These are phyloP conservation scores for Blastobotrys illinoisensis DNA, from an alignment of 1,139 yeast species.

Conservation along the genomic window DNA sequence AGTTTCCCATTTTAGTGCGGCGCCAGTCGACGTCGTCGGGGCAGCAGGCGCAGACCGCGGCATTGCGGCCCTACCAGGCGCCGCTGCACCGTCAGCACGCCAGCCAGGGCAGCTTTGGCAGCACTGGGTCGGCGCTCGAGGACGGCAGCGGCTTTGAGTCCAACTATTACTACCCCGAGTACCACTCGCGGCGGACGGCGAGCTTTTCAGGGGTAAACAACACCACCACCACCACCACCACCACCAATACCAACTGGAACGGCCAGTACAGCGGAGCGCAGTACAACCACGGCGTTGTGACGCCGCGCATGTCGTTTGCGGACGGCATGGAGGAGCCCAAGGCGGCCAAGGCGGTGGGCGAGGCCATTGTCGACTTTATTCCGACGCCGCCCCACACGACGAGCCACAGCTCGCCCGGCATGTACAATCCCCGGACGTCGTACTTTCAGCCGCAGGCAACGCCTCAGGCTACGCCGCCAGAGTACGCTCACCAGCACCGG, in stretches of 20 bases:
- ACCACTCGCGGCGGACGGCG: not conserved
- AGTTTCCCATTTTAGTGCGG: slow-evolving; percentile 38
- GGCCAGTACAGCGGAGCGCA: not conserved
- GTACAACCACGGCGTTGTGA: not conserved
- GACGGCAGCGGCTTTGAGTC: slow-evolving; percentile 5
- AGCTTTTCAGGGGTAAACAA: not conserved
- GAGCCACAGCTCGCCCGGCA: not conserved
- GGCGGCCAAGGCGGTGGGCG: not conserved
- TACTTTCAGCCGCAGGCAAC: not conserved
- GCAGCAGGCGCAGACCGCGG: slow-evolving; percentile 1
- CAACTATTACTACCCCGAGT: not conserved
- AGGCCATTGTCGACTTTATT: not conserved
- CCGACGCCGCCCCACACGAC: not conserved
- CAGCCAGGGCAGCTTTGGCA: not conserved
- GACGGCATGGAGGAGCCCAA: not conserved
- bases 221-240: too few species aligned
- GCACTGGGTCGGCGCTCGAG: slow-evolving; percentile 1
- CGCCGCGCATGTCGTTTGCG: not conserved
- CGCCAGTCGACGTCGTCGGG: slow-evolving; percentile 21
- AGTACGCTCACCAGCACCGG: not conserved
- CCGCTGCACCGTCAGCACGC: slow-evolving; percentile 3
- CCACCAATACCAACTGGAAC: too few species aligned
- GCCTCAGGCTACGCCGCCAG: not conserved
- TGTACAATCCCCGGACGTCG: not conserved
- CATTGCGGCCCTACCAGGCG: slow-evolving; percentile 5